phyloP scores from a whole-genome alignment of 2,329 filamentous ascomycete species.

The Ascochyta pisi region DNA sequence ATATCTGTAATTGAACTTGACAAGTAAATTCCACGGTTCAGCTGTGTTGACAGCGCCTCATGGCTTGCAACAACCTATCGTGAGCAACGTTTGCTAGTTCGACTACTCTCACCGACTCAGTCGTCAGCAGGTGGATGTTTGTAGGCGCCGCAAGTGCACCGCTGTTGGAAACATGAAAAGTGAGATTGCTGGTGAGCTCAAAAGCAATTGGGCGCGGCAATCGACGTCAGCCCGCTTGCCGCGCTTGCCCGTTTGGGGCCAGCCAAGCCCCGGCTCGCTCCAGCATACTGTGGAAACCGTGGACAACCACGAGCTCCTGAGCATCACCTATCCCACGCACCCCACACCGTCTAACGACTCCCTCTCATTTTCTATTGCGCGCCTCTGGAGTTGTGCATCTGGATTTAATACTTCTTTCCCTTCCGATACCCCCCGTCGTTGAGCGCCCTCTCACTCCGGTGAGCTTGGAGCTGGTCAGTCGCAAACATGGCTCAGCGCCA shows the following conservation, averaged over 20 bases:
- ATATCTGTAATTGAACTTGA: slow-evolving; percentile 3
- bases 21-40: not conserved
- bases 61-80: not conserved
- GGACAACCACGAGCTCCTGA: slow-evolving; percentile 24
- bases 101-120: not conserved
- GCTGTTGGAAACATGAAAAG: not conserved
- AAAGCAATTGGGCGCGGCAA: slow-evolving; percentile 4
- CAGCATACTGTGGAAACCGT: slow-evolving; percentile 21
- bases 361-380: slow-evolving; percentile 48
- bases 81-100: not conserved
- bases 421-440: slow-evolving; percentile 43
- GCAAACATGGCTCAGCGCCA: slow-evolving; percentile 72
- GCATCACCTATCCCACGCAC: slow-evolving; percentile 38
- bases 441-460: slow-evolving; percentile 43
- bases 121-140: not conserved
- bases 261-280: slow-evolving; percentile 17
- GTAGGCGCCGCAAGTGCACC: not conserved
- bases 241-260: slow-evolving; percentile 9
- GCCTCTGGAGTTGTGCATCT: slow-evolving; percentile 48
- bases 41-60: not conserved
- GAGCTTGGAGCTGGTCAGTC: slow-evolving; percentile 49
- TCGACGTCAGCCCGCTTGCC: slow-evolving; percentile 18
- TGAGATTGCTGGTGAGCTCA: not conserved
- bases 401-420: slow-evolving; percentile 46
- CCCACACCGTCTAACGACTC: slow-evolving; percentile 36